A percentile compares a stretch with the other conserved stretches of the same genome.
These are phyloP conservation scores for Alopecurus myosuroides DNA, from an alignment of 176 grass and related monocot genomes.

Conservation along the genomic window DNA sequence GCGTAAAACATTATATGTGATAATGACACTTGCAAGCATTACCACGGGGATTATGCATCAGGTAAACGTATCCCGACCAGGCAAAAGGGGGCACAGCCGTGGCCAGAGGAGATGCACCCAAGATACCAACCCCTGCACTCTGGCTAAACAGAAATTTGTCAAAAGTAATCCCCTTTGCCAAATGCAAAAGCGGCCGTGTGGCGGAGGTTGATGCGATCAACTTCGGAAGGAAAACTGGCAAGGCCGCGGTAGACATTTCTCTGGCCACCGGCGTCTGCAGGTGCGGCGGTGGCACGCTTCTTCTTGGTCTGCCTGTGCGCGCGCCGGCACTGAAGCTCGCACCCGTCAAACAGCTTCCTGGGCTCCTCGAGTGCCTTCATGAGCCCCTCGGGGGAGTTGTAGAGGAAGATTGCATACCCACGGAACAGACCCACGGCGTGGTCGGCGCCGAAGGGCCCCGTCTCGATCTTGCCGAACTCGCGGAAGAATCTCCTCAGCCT, in stretches of 20 bases:
- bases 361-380: slow-evolving; percentile 49
- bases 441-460: slow-evolving; percentile 31
- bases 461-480: slow-evolving; percentile 47
- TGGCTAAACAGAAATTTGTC: too few relatives aligned
- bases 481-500: slow-evolving; percentile 35
- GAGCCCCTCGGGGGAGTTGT: slow-evolving; percentile 38
- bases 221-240: not conserved
- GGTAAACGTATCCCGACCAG: too few relatives aligned
- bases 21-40: not conserved
- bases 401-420: slow-evolving; percentile 51
- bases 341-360: slow-evolving; percentile 46
- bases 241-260: not conserved
- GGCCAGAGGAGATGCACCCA: too few relatives aligned
- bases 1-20: not conserved
- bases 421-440: slow-evolving; percentile 22
- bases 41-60: not conserved
- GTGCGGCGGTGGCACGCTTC: not conserved
- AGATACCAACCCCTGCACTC: too few relatives aligned
- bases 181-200: not conserved
- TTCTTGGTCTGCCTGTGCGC: slow-evolving; percentile 31
- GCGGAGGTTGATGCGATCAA: slow-evolving; percentile 9
- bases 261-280: not conserved
- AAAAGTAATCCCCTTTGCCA: not conserved
- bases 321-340: slow-evolving; percentile 43
- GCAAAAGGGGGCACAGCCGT: too few relatives aligned